phyloP scores from a whole-genome alignment of 139 green algal species.

The Haematococcus lacustris region DNA sequence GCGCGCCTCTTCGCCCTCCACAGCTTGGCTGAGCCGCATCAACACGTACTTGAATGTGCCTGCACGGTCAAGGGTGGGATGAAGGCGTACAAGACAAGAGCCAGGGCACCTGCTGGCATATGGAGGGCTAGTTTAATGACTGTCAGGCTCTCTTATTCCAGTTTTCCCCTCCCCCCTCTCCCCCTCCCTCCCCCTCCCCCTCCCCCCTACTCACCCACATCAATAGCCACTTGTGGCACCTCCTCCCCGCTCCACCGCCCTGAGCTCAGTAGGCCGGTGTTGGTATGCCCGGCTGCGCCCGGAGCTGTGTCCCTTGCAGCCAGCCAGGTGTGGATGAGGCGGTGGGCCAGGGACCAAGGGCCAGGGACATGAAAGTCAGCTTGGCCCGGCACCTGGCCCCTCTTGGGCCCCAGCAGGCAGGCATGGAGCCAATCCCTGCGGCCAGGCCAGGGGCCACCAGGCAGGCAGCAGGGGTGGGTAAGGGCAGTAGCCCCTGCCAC shows the following conservation, averaged over 20 bases:
- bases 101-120: too few relatives aligned
- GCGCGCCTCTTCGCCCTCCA: background rate
- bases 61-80: too few relatives aligned
- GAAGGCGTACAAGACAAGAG: too few relatives aligned
- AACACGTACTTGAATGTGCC: conserved; percentile 82
- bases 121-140: too few relatives aligned
- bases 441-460: too few relatives aligned
- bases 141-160: too few relatives aligned
- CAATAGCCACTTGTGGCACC: conserved; percentile 21
- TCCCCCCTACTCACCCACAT: conserved; percentile 10
- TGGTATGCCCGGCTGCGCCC: background rate
- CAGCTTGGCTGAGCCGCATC: conserved; percentile 34
- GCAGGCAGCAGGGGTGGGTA: too few relatives aligned
- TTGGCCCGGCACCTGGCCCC: background rate
- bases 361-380: conserved; percentile 44
- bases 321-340: conserved; percentile 33
- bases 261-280: background rate
- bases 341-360: conserved; percentile 37
- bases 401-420: background rate
- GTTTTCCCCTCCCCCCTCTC: too few relatives aligned
- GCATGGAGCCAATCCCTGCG: conserved; percentile 13
- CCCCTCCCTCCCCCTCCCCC: too few relatives aligned
- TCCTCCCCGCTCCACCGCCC: conserved; percentile 21
- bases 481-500: too few relatives aligned
- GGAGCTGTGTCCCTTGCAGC: too few relatives aligned